These are phyloP conservation scores for Diddensiella caesifluorescens DNA, from an alignment of 805 yeast species.

Conservation along the genomic window DNA sequence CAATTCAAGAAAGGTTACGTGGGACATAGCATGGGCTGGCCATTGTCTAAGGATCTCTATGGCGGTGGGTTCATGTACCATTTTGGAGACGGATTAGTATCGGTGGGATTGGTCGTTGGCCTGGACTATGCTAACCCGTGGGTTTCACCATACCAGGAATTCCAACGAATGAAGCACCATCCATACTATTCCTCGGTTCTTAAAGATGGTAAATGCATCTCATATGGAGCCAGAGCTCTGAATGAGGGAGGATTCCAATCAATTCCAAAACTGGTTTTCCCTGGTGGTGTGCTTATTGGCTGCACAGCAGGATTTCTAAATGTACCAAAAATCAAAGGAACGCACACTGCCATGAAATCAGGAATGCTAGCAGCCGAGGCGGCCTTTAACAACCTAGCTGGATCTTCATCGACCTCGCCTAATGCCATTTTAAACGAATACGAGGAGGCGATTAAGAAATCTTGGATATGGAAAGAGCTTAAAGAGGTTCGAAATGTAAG, in stretches of 20 bases:
- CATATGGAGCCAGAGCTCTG: constrained; percentile 93
- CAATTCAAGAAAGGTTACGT: constrained; percentile 77
- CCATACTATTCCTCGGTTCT: constrained; percentile 72
- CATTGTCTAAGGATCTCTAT: constrained; percentile 64
- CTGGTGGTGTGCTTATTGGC: constrained; percentile 95
- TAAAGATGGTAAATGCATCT: constrained; percentile 85
- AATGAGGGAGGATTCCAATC: constrained; percentile 97
- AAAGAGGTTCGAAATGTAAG: constrained; percentile 83
- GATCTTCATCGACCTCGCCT: constrained; percentile 23
- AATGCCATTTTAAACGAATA: constrained; percentile 39
- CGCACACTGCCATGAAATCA: constrained; percentile 95
- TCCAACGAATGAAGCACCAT: constrained; percentile 89
- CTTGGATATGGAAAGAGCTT: constrained; percentile 86
- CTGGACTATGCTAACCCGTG: constrained; percentile 93
- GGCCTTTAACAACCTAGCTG: constrained; percentile 42
- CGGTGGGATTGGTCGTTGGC: constrained; percentile 93
- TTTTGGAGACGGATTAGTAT: constrained; percentile 86
- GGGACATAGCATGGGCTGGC: constrained; percentile 86
- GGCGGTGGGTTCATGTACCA: constrained; percentile 99
- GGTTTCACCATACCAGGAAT: constrained; percentile 92
- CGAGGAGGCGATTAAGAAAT: constrained; percentile 58
- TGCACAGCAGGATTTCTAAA: constrained; percentile 96
- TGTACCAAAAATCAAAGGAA: constrained; percentile 95
- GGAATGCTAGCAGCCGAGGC: constrained; percentile 94
- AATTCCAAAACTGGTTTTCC: constrained; percentile 84